phyloP scores from a whole-genome alignment of 495 filamentous ascomycete species.

The Aspergillus hancockii region DNA sequence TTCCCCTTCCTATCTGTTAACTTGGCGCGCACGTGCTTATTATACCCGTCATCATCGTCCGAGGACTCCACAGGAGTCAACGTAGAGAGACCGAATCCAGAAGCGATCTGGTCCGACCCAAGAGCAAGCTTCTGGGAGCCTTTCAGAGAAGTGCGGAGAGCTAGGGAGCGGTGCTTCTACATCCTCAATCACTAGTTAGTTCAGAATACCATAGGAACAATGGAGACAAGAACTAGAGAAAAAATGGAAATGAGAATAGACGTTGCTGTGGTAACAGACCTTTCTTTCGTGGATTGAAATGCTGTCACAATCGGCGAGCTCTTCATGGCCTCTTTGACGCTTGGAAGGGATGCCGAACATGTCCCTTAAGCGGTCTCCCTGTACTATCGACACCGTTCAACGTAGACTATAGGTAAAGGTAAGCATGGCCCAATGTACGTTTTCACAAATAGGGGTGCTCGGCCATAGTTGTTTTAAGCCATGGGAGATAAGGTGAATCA shows the following conservation, averaged over 20 bases:
- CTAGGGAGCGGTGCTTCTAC: slow-evolving; percentile 37
- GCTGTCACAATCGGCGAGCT: slow-evolving; percentile 14
- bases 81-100: slow-evolving; percentile 27
- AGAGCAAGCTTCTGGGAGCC: slow-evolving; percentile 20
- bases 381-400: too few relatives aligned
- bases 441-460: too few relatives aligned
- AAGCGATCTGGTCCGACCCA: slow-evolving; percentile 16
- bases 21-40: slow-evolving; percentile 6
- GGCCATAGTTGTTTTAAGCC: too few relatives aligned
- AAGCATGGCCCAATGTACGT: too few relatives aligned
- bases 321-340: slow-evolving; percentile 27
- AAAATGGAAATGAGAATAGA: neutral
- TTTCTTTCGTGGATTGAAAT: slow-evolving; percentile 21
- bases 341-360: slow-evolving; percentile 26
- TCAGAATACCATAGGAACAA: neutral
- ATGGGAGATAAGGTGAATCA: too few relatives aligned
- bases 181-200: slow-evolving; percentile 9
- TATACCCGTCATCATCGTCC: slow-evolving; percentile 35
- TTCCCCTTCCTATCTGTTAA: slow-evolving; percentile 5
- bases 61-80: slow-evolving; percentile 46
- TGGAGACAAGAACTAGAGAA: neutral
- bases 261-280: slow-evolving; percentile 12
- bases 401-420: too few relatives aligned
- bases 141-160: slow-evolving; percentile 36
- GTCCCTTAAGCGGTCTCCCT: slow-evolving; percentile 2